Conservation (phyloP, 1,284 basidiomycete genomes). For the Marasmius fiardii region DNA sequence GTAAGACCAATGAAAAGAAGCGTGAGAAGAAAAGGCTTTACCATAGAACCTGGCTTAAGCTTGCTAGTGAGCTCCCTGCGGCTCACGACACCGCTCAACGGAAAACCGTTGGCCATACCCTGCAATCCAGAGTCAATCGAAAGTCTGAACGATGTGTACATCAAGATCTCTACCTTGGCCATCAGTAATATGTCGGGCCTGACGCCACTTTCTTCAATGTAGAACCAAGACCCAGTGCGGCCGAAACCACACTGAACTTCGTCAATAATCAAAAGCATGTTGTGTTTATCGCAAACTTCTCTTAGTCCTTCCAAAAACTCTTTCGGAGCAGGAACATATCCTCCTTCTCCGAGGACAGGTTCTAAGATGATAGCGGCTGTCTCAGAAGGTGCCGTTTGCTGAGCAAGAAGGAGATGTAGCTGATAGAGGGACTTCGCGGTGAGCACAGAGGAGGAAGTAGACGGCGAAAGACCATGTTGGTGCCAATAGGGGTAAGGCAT, state of each 20-base stretch:
- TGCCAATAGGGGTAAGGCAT: conserved; percentile 95
- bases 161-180: conserved; percentile 62
- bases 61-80: conserved; percentile 81
- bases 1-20: conserved; percentile 12
- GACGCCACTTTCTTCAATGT: conserved; percentile 76
- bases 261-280: conserved; percentile 80
- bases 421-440: conserved; percentile 75
- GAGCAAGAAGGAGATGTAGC: conserved; percentile 78
- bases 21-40: conserved; percentile 23
- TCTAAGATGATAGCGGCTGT: conserved; percentile 93
- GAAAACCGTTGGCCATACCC: conserved; percentile 94
- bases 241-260: conserved; percentile 93
- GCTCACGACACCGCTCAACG: conserved; percentile 83
- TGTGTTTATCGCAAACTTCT: conserved; percentile 83
- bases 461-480: conserved; percentile 66
- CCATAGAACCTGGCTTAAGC: conserved; percentile 80
- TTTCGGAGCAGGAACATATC: conserved; percentile 87
- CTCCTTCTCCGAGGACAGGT: conserved; percentile 91
- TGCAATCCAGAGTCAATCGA: conserved; percentile 20
- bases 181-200: conserved; percentile 86
- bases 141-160: not conserved
- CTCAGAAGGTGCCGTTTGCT: conserved; percentile 82
- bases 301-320: conserved; percentile 81
- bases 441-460: conserved; percentile 65
- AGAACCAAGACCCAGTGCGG: conserved; percentile 86